These are phyloP conservation scores for Daldinia childiae DNA, from an alignment of 495 filamentous ascomycete species.

Conservation along the genomic window DNA sequence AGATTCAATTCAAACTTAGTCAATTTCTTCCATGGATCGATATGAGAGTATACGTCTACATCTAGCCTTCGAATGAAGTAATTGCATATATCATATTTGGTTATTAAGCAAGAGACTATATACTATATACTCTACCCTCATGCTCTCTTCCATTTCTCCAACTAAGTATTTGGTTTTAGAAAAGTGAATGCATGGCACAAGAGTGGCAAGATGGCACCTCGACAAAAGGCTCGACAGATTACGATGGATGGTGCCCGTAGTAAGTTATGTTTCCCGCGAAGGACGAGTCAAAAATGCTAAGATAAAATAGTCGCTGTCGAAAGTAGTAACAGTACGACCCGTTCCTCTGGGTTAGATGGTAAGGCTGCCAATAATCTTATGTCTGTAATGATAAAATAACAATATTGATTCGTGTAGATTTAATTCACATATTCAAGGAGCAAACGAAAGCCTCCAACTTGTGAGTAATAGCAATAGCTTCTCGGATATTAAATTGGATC, in stretches of 20 bases:
- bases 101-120: neutral
- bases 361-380: conserved; percentile 13
- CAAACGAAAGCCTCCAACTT: conserved; percentile 66
- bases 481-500: conserved; percentile 34
- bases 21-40: neutral
- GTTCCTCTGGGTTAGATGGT: conserved; percentile 50
- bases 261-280: conserved; percentile 15
- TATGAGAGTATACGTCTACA: neutral
- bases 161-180: neutral
- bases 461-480: conserved; percentile 52
- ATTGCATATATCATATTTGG: neutral
- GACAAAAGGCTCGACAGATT: conserved; percentile 30
- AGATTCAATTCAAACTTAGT: conserved; percentile 1
- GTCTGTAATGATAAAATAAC: conserved; percentile 4
- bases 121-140: neutral
- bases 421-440: conserved; percentile 70
- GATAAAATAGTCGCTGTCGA: conserved; percentile 43
- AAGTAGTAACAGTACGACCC: conserved; percentile 35
- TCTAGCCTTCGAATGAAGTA: neutral
- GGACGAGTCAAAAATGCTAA: conserved; percentile 13
- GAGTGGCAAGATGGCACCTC: conserved; percentile 31
- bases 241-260: conserved; percentile 39
- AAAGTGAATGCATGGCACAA: conserved; percentile 8
- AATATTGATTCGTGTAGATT: conserved; percentile 37
- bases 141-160: neutral